Base-by-base conservation (phyloP, 2,329 filamentous ascomycete species). In the Juglanconis oblonga region DNA sequence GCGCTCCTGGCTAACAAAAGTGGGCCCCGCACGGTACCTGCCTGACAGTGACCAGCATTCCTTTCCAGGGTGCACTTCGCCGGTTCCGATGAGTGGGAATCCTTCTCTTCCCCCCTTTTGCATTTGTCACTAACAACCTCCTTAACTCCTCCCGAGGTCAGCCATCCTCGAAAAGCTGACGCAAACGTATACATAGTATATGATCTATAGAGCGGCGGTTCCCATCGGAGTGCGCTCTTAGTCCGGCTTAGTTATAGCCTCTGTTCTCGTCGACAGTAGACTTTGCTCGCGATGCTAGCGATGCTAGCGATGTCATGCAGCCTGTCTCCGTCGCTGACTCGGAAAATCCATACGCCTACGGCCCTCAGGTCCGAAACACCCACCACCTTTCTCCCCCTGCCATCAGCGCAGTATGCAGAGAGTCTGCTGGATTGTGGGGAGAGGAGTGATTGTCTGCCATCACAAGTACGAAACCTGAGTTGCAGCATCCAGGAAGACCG, bases 281-380 rank as follows among this genome's bases (percentile, higher is more conserved):
- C 51, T 42, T 42, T 42, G 38, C 38, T 42, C 11, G 38, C 10
- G 38, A 11, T 13, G 38, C 38, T 42, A 42, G 38, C 33, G 49
- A 7, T 51, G 49, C 49, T 38, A 49, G 49, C n/a, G 49, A 54
- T 54, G 38, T 29, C 51, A 40, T 54, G 52, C 52, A 54, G 38
- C 38, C 36, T 53, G 48, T 51, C 48, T 51, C 31, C 48, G 38
- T 51, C 33, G 17, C 49, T 44, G 52, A 54, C 31, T 45, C 38
- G 31, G 17, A 14, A 3, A 52, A 29, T 55, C 35, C 40, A 55
- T 55, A 55, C 40, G 52, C 32, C 51, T 44, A 33, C 42, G 35
- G n/a, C 8, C 14, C 17, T 44, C 24, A 42, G 11, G 35, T 14
- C 33, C 54, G 47, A 50, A 57, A 57, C 45, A 49, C 11, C 24